A percentile compares a stretch with the other conserved stretches of the same genome.
phyloP scores from a whole-genome alignment of 805 yeast genomes.

The Priceomyces medius region DNA sequence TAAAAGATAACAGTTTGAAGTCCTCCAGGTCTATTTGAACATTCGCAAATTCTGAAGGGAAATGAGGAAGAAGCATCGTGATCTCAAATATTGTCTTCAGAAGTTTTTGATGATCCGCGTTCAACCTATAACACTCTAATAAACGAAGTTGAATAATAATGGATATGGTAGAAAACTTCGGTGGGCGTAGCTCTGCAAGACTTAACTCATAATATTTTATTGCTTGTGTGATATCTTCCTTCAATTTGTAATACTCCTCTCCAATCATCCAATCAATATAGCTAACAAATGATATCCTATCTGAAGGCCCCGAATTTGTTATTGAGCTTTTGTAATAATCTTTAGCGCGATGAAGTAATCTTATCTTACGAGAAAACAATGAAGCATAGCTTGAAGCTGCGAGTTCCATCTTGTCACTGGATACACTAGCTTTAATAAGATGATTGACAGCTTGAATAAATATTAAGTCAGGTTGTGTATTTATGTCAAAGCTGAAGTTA shows the following conservation, averaged over 20 bases:
- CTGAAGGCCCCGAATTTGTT: neutral
- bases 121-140: constrained; percentile 35
- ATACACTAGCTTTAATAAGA: constrained; percentile 15
- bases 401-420: neutral
- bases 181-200: constrained; percentile 2
- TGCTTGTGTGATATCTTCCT: constrained; percentile 14
- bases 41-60: neutral
- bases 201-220: constrained; percentile 17
- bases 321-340: constrained; percentile 4
- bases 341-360: constrained; percentile 20
- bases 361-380: constrained; percentile 12
- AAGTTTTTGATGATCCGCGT: constrained; percentile 18
- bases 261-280: constrained; percentile 52
- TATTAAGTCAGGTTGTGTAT: constrained; percentile 30
- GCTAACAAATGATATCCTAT: neutral
- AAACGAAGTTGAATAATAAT: constrained; percentile 34
- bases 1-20: neutral
- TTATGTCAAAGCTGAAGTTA: constrained; percentile 19
- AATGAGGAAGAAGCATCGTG: neutral
- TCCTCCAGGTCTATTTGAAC: neutral
- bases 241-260: constrained; percentile 36
- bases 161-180: constrained; percentile 40
- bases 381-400: constrained; percentile 9
- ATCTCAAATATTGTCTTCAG: constrained; percentile 1
- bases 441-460: constrained; percentile 23